These are phyloP conservation scores for Jacaranda mimosifolia DNA, from an alignment of 257 asterid genomes.

Conservation along the genomic window DNA sequence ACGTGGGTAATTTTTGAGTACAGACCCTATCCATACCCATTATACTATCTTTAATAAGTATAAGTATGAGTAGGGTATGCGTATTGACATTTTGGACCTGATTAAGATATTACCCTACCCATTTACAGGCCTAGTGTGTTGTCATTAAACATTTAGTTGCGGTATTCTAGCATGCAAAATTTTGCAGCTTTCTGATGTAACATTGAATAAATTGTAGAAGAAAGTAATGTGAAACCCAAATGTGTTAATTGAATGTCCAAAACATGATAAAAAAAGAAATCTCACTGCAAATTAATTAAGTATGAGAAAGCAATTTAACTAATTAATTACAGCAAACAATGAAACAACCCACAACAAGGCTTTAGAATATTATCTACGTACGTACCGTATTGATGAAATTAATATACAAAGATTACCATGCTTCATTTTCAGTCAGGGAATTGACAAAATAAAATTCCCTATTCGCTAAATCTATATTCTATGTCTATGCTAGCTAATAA, in stretches of 20 bases:
- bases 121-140: too few species aligned
- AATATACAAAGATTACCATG: conserved; percentile 17
- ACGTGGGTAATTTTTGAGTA: too few species aligned
- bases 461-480: too few species aligned
- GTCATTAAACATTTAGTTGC: too few species aligned
- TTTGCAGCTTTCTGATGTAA: background rate
- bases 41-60: too few species aligned
- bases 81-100: too few species aligned
- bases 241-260: background rate
- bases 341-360: background rate
- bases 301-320: too few species aligned
- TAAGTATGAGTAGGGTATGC: too few species aligned
- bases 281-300: background rate
- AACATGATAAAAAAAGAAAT: background rate
- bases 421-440: conserved; percentile 23
- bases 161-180: background rate
- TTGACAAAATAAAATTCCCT: conserved; percentile 22
- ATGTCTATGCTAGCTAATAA: too few species aligned
- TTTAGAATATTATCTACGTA: background rate
- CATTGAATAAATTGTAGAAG: background rate
- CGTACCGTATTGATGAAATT: too few species aligned
- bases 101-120: too few species aligned
- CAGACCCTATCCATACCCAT: too few species aligned
- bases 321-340: background rate
- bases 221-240: background rate